Base-by-base conservation (phyloP, 2,329 filamentous ascomycete species). In the Orbilia quercus region DNA sequence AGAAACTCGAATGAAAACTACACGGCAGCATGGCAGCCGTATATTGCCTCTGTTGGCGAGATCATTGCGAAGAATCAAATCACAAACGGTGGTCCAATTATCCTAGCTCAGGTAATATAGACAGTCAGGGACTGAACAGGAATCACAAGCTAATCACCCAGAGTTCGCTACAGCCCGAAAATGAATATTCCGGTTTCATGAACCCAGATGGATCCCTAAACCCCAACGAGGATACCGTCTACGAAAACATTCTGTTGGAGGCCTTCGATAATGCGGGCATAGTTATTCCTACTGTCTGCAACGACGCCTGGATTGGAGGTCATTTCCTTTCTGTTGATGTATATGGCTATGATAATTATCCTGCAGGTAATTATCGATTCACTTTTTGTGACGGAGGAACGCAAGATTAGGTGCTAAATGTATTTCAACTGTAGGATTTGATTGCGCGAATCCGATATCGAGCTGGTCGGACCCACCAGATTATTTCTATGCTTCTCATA, bases 31-130 rank as follows among this genome's bases (percentile, higher is more conserved):
- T 76, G 76, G 47, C 69, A 76, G 11, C 74, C 84, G 75, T 91
- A 92, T 75, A 84, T 87, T 75, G 80, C 83, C 5, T 83, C 87
- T 7, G 84, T 93, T 53, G 86, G 85, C 23, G 83, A 83, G 11
- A 87, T 88, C 7, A 89, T 96, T 75, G 89, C 91, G 2, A 86
- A 88, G 62, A 88, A 86, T 0, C 91, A 95, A 77, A 93, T 96
- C 77, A 94, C 90, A 0, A 91, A 93, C 58, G 91, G 90, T 0
- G 91, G 91, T 0, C 91, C 91, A 0, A 84, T 96, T 6, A 91
- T 96, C 71, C 81, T 94, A 0, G 85, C 90, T 44, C 91, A 96
- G 79, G 66, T 71, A 71, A 53, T 28, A n/a, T 16, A 31, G 28
- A 3, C n/a, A 2, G 14, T n/a, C 20, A 12, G 18, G n/a, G 12